These are phyloP conservation scores for Tilletia walkeri DNA, from an alignment of 1,284 basidiomycete species.

Conservation along the genomic window DNA sequence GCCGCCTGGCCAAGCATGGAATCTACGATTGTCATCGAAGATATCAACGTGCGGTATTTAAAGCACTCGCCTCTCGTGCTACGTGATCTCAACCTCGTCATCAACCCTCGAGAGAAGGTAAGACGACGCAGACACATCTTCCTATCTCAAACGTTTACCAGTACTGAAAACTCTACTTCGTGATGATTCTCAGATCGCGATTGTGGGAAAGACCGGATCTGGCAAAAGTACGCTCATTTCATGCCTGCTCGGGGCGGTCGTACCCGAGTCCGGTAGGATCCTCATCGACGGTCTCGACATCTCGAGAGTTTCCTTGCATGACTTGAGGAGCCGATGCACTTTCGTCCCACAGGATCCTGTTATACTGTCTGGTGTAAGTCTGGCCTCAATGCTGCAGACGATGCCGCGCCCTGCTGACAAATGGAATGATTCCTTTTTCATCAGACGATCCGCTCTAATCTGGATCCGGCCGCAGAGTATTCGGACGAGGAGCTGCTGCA, in stretches of 20 bases:
- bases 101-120: constrained; percentile 69
- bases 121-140: neutral
- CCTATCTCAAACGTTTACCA: neutral
- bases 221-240: constrained; percentile 55
- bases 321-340: constrained; percentile 56
- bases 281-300: constrained; percentile 49
- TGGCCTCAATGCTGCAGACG: neutral
- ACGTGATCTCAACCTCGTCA: constrained; percentile 71
- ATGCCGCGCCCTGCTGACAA: neutral
- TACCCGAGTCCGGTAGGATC: constrained; percentile 38
- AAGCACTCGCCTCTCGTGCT: constrained; percentile 80
- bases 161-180: neutral
- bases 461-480: constrained; percentile 83
- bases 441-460: constrained; percentile 72
- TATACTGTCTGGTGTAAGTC: constrained; percentile 69
- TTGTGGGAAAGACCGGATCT: constrained; percentile 67
- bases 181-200: constrained; percentile 62
- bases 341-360: constrained; percentile 67
- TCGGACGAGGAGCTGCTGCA: constrained; percentile 74
- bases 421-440: neutral
- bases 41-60: constrained; percentile 76
- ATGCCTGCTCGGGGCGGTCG: constrained; percentile 32
- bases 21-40: constrained; percentile 65
- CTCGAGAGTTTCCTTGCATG: constrained; percentile 31
- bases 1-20: constrained; percentile 59